These are phyloP conservation scores for Debaryomyces sp. DNA, from an alignment of 1,139 yeast species.

Conservation along the genomic window DNA sequence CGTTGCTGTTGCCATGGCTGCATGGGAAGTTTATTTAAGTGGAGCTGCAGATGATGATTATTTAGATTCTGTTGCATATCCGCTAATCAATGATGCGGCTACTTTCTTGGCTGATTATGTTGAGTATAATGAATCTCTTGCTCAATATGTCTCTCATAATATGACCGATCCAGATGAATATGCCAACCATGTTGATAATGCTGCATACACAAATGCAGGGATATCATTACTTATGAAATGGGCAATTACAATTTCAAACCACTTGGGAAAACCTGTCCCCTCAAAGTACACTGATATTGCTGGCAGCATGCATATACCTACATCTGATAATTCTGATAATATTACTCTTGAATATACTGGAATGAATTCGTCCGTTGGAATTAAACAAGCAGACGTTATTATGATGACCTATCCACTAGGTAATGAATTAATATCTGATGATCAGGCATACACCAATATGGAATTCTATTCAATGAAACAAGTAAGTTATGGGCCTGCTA, in stretches of 20 bases:
- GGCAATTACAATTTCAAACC: slow-evolving; percentile 57
- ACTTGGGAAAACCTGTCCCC: slow-evolving; percentile 49
- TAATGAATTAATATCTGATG: slow-evolving; percentile 40
- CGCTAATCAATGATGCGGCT: slow-evolving; percentile 71
- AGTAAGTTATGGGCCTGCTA: slow-evolving; percentile 81
- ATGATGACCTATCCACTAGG: slow-evolving; percentile 73
- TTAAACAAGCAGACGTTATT: slow-evolving; percentile 84
- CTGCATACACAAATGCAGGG: slow-evolving; percentile 82
- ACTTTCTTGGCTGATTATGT: slow-evolving; percentile 63
- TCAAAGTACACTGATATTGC: slow-evolving; percentile 53
- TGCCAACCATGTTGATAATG: slow-evolving; percentile 78
- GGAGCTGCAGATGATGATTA: slow-evolving; percentile 66
- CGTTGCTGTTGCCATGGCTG: slow-evolving; percentile 69
- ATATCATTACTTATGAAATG: slow-evolving; percentile 66
- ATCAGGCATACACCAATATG: slow-evolving; percentile 61
- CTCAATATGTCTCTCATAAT: slow-evolving; percentile 60
- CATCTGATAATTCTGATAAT: slow-evolving; percentile 44
- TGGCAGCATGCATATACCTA: slow-evolving; percentile 62
- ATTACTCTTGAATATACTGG: slow-evolving; percentile 74
- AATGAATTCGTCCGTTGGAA: slow-evolving; percentile 70
- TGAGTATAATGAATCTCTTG: slow-evolving; percentile 50
- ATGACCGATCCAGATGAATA: slow-evolving; percentile 87
- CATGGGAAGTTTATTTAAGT: slow-evolving; percentile 66
- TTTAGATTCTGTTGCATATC: slow-evolving; percentile 60
- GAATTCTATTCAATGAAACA: slow-evolving; percentile 72